Evolutionary conservation across 306 rosid species (phyloP).

Genomic region (Hippophae rhamnoides): DNA sequence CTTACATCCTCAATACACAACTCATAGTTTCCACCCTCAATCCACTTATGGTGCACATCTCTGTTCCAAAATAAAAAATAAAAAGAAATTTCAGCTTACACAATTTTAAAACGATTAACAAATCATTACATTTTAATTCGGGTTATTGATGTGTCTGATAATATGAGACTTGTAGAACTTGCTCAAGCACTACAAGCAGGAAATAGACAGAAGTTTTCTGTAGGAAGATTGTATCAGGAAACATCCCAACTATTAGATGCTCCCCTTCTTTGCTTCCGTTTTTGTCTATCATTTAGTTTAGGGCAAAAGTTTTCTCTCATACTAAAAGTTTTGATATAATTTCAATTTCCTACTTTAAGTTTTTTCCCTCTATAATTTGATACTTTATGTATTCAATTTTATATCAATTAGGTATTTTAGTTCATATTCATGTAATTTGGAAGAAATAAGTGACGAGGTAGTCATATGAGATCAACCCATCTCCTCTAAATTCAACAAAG

Average conservation of each 20-base stretch:
- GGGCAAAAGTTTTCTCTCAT: conserved; percentile 1
- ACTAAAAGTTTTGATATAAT: no score
- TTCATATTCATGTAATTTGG: no score
- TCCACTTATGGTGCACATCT: conserved; percentile 98
- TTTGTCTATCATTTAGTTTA: conserved; percentile 14
- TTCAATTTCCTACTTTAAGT: no score
- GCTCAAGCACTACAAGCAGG: conserved; percentile 68
- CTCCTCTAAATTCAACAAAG: no score
- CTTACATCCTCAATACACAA: conserved; percentile 94
- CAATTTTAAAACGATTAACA: background rate
- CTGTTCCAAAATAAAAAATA: conserved; percentile 32
- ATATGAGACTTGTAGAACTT: conserved; percentile 59
- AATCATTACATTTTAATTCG: background rate
- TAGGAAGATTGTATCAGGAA: conserved; percentile 84
- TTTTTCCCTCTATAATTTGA: no score
- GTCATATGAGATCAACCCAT: no score
- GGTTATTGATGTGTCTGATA: conserved; percentile 38
- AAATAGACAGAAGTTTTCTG: conserved; percentile 50
- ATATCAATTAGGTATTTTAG: no score
- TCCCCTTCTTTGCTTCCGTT: conserved; percentile 89
- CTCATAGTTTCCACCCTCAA: conserved; percentile 96
- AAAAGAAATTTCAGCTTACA: conserved; percentile 2
- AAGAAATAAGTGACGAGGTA: no score
- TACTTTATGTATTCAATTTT: no score
- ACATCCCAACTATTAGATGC: conserved; percentile 64